phyloP scores from a whole-genome alignment of 1,284 basidiomycete species.

The Leccinum subfulvum region DNA sequence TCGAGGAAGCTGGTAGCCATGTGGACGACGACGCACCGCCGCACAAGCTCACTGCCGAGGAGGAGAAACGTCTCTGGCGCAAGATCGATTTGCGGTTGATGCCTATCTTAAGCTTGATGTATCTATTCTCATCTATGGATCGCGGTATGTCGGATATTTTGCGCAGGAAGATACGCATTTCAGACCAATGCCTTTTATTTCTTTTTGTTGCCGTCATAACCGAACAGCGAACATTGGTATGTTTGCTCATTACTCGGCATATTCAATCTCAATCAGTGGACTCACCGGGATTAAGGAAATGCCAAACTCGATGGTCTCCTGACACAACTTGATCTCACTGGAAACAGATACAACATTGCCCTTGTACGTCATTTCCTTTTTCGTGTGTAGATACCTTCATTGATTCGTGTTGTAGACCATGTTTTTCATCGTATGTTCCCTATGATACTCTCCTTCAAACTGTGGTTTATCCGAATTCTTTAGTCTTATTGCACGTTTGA shows the following conservation, averaged over 20 bases:
- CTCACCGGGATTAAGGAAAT: constrained; percentile 45
- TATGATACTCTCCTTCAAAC: neutral
- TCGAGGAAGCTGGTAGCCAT: neutral
- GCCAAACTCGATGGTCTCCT: constrained; percentile 61
- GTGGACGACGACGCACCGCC: constrained; percentile 4
- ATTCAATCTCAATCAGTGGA: neutral
- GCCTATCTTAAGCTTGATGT: constrained; percentile 66
- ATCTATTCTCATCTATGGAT: constrained; percentile 58
- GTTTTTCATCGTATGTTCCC: constrained; percentile 61
- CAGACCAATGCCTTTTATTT: neutral
- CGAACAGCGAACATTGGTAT: constrained; percentile 56
- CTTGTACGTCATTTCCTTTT: constrained; percentile 42
- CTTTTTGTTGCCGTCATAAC: neutral
- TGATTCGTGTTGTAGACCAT: constrained; percentile 47
- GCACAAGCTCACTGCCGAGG: constrained; percentile 30
- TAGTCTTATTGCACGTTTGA: constrained; percentile 29
- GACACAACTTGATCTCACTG: constrained; percentile 52
- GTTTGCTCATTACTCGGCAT: constrained; percentile 3
- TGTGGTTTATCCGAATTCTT: neutral
- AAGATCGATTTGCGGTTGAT: constrained; percentile 65
- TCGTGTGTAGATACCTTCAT: neutral
- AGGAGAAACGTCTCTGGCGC: constrained; percentile 58
- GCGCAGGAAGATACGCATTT: neutral
- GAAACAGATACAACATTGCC: constrained; percentile 65
- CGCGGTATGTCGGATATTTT: constrained; percentile 42